phyloP scores from a whole-genome alignment of 2,329 filamentous ascomycete species.

The Botrytis cinerea region DNA sequence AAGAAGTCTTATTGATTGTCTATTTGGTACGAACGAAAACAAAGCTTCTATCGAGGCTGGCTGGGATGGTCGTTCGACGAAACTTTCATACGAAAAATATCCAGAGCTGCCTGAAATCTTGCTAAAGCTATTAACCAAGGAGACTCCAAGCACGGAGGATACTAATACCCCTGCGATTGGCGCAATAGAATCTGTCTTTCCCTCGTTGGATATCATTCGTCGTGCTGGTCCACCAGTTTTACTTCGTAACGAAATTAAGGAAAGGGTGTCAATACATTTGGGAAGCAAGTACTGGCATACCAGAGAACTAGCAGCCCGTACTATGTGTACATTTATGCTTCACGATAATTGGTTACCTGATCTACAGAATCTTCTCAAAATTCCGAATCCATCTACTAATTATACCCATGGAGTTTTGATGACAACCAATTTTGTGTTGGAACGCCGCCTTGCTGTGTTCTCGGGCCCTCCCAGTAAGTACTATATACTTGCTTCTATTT shows the following conservation, averaged over 20 bases:
- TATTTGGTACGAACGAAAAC: conserved; percentile 75
- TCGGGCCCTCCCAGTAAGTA: conserved; percentile 49
- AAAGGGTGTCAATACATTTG: conserved; percentile 62
- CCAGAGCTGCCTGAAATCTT: conserved; percentile 65
- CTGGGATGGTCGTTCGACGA: conserved; percentile 64
- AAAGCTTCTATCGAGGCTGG: conserved; percentile 62
- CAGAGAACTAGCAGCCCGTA: conserved; percentile 76
- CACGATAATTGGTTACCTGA: conserved; percentile 51
- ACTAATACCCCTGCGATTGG: conserved; percentile 41
- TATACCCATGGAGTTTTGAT: conserved; percentile 60
- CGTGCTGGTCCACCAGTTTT: conserved; percentile 66
- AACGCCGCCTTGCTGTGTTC: conserved; percentile 52
- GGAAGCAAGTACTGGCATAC: conserved; percentile 76
- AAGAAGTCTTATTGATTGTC: conserved; percentile 76
- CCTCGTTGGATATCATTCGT: conserved; percentile 78
- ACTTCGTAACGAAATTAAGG: conserved; percentile 56
- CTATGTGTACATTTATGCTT: conserved; percentile 64
- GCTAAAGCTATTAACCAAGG: conserved; percentile 56
- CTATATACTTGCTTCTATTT: background rate
- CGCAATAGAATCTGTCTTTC: conserved; percentile 73
- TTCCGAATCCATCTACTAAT: conserved; percentile 48
- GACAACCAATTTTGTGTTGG: conserved; percentile 57
- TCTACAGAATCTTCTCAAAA: conserved; percentile 42
- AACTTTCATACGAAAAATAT: conserved; percentile 71
- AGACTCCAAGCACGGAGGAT: conserved; percentile 20